Evolutionary conservation across 129 eudicot species (phyloP).

Genomic region (Dittrichia graveolens): DNA sequence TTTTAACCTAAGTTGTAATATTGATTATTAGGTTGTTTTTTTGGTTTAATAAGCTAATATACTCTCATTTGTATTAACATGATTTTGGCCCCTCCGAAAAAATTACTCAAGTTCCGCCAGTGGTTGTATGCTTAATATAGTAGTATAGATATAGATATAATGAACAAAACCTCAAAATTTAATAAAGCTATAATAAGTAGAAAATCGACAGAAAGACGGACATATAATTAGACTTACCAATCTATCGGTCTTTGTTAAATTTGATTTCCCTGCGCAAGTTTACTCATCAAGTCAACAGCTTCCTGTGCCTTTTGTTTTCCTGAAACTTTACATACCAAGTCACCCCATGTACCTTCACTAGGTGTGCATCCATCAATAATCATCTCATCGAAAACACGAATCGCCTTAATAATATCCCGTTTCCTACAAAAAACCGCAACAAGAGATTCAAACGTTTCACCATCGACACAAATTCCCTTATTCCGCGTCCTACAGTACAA

Average conservation of each 20-base stretch:
- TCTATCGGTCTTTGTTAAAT: background rate
- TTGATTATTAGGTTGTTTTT: too few relatives aligned
- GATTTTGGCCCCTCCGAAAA: too few relatives aligned
- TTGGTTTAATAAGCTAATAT: too few relatives aligned
- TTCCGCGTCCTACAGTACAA: constrained; percentile 62
- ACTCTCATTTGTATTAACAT: too few relatives aligned
- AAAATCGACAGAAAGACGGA: background rate
- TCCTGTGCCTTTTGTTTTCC: constrained; percentile 49
- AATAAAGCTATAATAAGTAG: background rate
- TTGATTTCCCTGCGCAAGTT: constrained; percentile 24
- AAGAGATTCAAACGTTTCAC: constrained; percentile 53
- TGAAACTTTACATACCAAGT: constrained; percentile 53
- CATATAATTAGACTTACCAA: background rate
- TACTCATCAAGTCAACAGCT: constrained; percentile 46
- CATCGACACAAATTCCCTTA: constrained; percentile 69
- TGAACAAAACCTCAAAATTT: too few relatives aligned
- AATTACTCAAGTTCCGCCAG: too few relatives aligned
- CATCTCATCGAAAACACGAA: constrained; percentile 66
- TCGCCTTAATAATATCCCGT: constrained; percentile 59
- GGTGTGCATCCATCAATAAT: constrained; percentile 72
- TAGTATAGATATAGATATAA: too few relatives aligned
- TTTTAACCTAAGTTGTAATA: too few relatives aligned
- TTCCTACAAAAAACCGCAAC: constrained; percentile 50
- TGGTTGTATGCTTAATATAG: too few relatives aligned
- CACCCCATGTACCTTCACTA: constrained; percentile 59